Base-by-base conservation (phyloP, 495 filamentous ascomycete genomes). In the Penicillium lividum region DNA sequence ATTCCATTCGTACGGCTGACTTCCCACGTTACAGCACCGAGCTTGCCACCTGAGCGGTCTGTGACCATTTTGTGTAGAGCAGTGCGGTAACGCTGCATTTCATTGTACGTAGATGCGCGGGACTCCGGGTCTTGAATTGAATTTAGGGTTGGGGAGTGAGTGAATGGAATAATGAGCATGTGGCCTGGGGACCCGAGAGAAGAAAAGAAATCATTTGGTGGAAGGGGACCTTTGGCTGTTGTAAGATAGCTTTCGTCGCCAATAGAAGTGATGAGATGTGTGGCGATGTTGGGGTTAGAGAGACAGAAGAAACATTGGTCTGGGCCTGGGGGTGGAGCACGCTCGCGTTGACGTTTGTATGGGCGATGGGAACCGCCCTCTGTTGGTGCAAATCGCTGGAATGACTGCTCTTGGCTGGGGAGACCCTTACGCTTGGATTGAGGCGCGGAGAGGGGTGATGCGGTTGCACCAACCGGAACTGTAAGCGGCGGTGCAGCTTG, bases 261-360 rank as follows among this genome's bases (percentile, higher is more conserved):
- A 63, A 98, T 92, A 27, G 86, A 90, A 60, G 88, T 86, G 63
- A 97, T 87, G 66, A 98, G 90, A 70, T 98, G 93, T 0, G 87
- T 89, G 36, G 89, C 87, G 29, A 95, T 73, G 53, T 86, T 86
- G 16, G 87, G 84, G 68, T 94, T 97, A 8, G 87, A 89, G 5
- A 98, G 79, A 69, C 94, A 98, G 80, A 98, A 97, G 80, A 93
- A 98, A 69, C 94, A 98, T 60, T 85, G 80, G 25, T 87, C 85
- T 0, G 91, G 91, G 4, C 84, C 84, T 5, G 89, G 86, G 1
- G 89, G 89, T 8, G 82, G 78, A 10, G 71, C 78, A 8, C 84
- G 80, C 27, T 72, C 40, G 15, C 51, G 54, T 7, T 59, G 62
- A 40, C 82, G 79, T 56, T 91, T 88, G 31, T 74, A 73, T n/a